phyloP scores from a whole-genome alignment of 257 asterid species.

The Paulownia fortunei region DNA sequence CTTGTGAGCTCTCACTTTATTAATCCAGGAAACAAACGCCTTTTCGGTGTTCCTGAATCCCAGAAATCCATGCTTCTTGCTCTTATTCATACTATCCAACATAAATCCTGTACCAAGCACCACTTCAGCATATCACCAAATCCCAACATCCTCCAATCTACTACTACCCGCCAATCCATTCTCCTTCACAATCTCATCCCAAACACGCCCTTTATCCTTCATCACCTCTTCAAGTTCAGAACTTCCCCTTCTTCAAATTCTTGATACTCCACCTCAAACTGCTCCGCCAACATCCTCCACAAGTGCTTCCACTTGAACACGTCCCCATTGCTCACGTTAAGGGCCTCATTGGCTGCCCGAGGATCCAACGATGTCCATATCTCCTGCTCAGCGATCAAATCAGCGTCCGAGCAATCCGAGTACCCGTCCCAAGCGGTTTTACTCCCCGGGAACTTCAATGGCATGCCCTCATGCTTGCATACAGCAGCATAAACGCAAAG shows the following conservation, averaged over 20 bases:
- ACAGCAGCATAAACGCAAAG: conserved; percentile 38
- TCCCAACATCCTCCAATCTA: conserved; percentile 54
- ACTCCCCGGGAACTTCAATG: conserved; percentile 37
- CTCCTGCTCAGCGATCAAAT: conserved; percentile 39
- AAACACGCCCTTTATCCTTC: conserved; percentile 55
- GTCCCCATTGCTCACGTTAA: conserved; percentile 48
- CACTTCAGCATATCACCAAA: conserved; percentile 57
- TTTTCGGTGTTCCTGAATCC: conserved; percentile 57
- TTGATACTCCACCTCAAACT: conserved; percentile 44
- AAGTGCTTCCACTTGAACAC: conserved; percentile 67
- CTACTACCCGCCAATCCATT: conserved; percentile 38
- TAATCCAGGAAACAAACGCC: conserved; percentile 49
- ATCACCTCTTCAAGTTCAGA: conserved; percentile 45
- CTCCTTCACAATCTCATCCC: conserved; percentile 64
- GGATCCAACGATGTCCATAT: conserved; percentile 32
- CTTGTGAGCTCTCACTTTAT: conserved; percentile 47
- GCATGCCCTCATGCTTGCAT: conserved; percentile 38
- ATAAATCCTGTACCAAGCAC: conserved; percentile 6
- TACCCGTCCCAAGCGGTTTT: conserved; percentile 33
- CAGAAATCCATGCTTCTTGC: conserved; percentile 63
- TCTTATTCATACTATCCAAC: conserved; percentile 61
- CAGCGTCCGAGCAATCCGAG: conserved; percentile 32
- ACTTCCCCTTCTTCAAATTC: conserved; percentile 41
- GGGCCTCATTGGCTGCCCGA: conserved; percentile 30
- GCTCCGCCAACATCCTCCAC: conserved; percentile 57